Base-by-base conservation (phyloP, 1,284 basidiomycete species). In the Cryptococcus floricola region DNA sequence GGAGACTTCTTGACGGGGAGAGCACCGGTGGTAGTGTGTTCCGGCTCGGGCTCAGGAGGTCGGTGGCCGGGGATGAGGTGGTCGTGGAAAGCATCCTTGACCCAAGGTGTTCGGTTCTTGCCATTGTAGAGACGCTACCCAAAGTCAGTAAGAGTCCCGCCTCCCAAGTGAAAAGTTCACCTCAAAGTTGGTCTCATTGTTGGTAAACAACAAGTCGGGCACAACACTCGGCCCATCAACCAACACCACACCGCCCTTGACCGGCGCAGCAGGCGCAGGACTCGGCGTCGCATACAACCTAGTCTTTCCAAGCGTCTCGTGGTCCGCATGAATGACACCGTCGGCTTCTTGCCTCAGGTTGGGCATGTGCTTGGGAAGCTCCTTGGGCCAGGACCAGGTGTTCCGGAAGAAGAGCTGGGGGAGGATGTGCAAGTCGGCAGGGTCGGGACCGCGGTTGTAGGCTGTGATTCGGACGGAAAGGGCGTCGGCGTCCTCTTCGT, bases 51-150 rank as follows among this genome's bases (percentile, higher is more conserved):
- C 49, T 75, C 68, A 14, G 65, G 76, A 5, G 87, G 87, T 52
- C 90, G 86, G 76, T 97, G 94, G 14, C 80, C 81, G 4, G 86
- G 86, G 61, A 98, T 86, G 74, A 98, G 89, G 73, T 98, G 89
- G 74, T 98, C 94, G 71, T 98, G 93, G 82, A 98, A 98, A n/a
- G 88, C 94, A 70, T 98, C 95, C 79, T 98, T 98, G 68, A 90
- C 89, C 72, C 87, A 94, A 2, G 84, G 83, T 0, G 85, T 86
- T 56, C 83, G 80, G 79, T 98, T 97, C 65, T 85, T 79, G 25
- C 90, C 93, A 38, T 87, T 87, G 75, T 97, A 98, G 37, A 98
- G 82, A 57, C 95, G 84, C 69, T 74, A 52, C 12, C 14, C 19
- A 5, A 46, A 19, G 25, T 19, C 18, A 2, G 9, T 50, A 59